These are phyloP conservation scores for Trichocladium antarcticum DNA, from an alignment of 495 filamentous ascomycete genomes.

Conservation along the genomic window DNA sequence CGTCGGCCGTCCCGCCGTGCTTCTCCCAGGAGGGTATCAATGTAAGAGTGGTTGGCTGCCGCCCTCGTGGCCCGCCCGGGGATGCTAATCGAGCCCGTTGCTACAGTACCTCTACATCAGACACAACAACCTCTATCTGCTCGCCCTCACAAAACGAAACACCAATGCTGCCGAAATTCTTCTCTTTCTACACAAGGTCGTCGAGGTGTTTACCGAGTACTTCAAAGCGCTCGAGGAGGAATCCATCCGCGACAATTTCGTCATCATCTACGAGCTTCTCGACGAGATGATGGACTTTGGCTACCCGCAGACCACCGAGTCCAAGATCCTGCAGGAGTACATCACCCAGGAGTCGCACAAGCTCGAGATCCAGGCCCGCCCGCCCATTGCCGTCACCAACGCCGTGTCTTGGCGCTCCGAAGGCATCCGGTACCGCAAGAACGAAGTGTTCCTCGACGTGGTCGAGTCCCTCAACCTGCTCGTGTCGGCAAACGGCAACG, in stretches of 20 bases:
- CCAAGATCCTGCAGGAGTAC: conserved; percentile 98
- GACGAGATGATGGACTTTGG: conserved; percentile 99
- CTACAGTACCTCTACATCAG: conserved; percentile 94
- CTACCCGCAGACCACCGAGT: conserved; percentile 97
- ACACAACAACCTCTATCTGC: conserved; percentile 98
- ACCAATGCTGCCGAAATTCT: conserved; percentile 98
- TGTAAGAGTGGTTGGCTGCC: conserved; percentile 39
- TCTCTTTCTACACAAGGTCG: conserved; percentile 94
- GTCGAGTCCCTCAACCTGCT: conserved; percentile 95
- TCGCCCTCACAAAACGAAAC: conserved; percentile 96
- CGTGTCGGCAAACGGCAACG: conserved; percentile 88
- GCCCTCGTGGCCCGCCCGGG: neutral
- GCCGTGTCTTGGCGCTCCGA: conserved; percentile 97
- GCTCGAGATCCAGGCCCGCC: conserved; percentile 93
- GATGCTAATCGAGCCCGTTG: conserved; percentile 1
- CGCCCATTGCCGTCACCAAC: conserved; percentile 98
- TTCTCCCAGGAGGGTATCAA: conserved; percentile 99
- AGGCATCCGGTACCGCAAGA: conserved; percentile 97
- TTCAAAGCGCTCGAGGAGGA: conserved; percentile 99
- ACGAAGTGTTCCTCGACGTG: conserved; percentile 97
- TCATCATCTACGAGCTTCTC: conserved; percentile 96
- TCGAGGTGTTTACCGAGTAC: conserved; percentile 99
- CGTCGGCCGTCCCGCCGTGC: conserved; percentile 91
- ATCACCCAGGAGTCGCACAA: conserved; percentile 99
- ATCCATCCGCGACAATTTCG: conserved; percentile 98